Percentiles rank a stretch among this genome's conserved stretches.
These are phyloP conservation scores for Acidomyces sp. DNA, from an alignment of 495 filamentous ascomycete genomes.

Conservation along the genomic window DNA sequence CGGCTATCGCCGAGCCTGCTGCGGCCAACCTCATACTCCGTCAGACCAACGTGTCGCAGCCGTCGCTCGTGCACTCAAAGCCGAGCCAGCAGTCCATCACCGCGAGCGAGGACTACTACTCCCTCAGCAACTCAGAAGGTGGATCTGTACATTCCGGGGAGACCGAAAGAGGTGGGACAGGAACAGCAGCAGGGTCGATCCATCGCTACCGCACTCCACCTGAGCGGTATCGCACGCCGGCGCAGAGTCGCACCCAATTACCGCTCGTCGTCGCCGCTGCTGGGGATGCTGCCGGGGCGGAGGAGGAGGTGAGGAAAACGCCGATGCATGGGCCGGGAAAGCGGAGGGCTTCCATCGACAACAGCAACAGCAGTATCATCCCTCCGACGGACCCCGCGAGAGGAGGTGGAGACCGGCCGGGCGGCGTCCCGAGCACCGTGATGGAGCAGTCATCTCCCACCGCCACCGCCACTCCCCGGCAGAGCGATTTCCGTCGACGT, in stretches of 20 bases:
- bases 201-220: conserved; percentile 37
- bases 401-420: conserved; percentile 1
- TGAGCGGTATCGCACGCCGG: conserved; percentile 23
- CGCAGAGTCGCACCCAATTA: conserved; percentile 10
- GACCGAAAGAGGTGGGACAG: not conserved
- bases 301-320: conserved; percentile 19
- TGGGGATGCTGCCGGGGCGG: not conserved
- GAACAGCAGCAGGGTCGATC: conserved; percentile 22
- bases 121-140: conserved; percentile 34
- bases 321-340: conserved; percentile 17
- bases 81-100: conserved; percentile 39
- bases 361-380: not conserved
- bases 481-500: too few species aligned
- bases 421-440: too few species aligned
- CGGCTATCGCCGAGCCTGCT: too few species aligned
- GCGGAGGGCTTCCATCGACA: conserved; percentile 5
- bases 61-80: not conserved
- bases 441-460: too few species aligned
- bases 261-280: not conserved
- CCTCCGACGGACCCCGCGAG: not conserved
- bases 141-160: conserved; percentile 33
- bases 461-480: too few species aligned
- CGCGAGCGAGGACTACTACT: conserved; percentile 57
- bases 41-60: too few species aligned
- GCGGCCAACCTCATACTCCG: too few species aligned